Evolutionary conservation across 176 grass and related monocot species (phyloP), one percentile per base, ranked within the genome.

Genomic region (Bolboschoenus planiculmis): DNA sequence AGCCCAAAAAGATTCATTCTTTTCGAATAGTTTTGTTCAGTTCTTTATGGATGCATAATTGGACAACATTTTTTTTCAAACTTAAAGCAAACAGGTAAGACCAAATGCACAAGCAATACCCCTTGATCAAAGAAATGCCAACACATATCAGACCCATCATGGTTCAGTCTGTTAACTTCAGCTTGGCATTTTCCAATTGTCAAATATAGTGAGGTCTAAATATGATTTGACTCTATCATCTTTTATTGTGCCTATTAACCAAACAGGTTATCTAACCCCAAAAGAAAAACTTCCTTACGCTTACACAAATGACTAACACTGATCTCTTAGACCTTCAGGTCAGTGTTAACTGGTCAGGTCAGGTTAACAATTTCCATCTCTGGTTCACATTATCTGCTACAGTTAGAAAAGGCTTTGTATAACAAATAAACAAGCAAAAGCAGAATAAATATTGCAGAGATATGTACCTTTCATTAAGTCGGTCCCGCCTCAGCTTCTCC

Each of bases 401-500:
- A 75, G 24, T 50, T 30, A 15, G 0, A 30, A 29, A 48, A 31
- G 23, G 42, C 43, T 29, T 16, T 9, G 6, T 16, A 50, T 75
- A 51, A 7, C 11, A 31, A 30, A 18, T 10, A 30, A 18, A 76
- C 24, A 51, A 76, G 71, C 30, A 48, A 26, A 30, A 18, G 18
- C 24, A 0, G 11, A 75, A 76, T 33, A 76, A 33, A 20, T 51
- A 75, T 75, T 51, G 20, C 42, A 34, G 15, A 20, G 15, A 33
- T 33, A 71, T 3, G 56, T 55, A 96, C 97, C 89, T 93, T 84
- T 99, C 88, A 5, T 99, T 99, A 82, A 99, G 83, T 56, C 89
- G 94, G 82, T 95, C 96, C 86, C 96, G 86, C 85, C 96, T 93
- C 47, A 93, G 48, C 82, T 99, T 99, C 72, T 99, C 96, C 81